These are phyloP conservation scores for Penicillium samsonianum DNA, from an alignment of 495 filamentous ascomycete genomes.

Conservation along the genomic window DNA sequence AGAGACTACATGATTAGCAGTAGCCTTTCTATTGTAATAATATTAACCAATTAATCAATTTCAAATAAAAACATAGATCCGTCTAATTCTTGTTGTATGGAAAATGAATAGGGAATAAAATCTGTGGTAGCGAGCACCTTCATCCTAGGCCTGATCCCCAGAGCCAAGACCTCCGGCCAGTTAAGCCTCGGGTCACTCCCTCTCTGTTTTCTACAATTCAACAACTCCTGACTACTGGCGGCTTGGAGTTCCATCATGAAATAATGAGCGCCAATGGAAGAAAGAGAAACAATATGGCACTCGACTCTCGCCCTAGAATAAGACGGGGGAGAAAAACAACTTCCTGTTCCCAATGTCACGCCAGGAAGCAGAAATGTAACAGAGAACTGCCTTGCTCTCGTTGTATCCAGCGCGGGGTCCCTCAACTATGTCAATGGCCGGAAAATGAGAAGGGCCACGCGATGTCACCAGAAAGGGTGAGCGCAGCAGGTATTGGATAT, in stretches of 20 bases:
- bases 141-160: neutral
- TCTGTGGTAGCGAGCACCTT: neutral
- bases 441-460: conserved; percentile 1
- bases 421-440: conserved; percentile 16
- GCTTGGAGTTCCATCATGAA: neutral
- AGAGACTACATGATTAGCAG: too few relatives aligned
- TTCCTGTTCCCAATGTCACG: conserved; percentile 20
- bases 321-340: conserved; percentile 19
- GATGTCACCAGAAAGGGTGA: neutral
- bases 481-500: conserved; percentile 12
- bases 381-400: conserved; percentile 15
- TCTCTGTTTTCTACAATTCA: neutral
- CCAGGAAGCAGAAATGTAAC: conserved; percentile 21
- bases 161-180: neutral
- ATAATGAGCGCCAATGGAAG: neutral
- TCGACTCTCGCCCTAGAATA: conserved; percentile 3
- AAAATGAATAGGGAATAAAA: neutral
- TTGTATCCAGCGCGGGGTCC: conserved; percentile 17
- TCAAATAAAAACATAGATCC: neutral
- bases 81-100: neutral
- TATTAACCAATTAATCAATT: neutral
- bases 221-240: neutral
- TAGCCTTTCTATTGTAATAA: too few relatives aligned
- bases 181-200: neutral
- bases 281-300: neutral